phyloP scores from a whole-genome alignment of 768 basidiomycete species.

The Russula vinacea region DNA sequence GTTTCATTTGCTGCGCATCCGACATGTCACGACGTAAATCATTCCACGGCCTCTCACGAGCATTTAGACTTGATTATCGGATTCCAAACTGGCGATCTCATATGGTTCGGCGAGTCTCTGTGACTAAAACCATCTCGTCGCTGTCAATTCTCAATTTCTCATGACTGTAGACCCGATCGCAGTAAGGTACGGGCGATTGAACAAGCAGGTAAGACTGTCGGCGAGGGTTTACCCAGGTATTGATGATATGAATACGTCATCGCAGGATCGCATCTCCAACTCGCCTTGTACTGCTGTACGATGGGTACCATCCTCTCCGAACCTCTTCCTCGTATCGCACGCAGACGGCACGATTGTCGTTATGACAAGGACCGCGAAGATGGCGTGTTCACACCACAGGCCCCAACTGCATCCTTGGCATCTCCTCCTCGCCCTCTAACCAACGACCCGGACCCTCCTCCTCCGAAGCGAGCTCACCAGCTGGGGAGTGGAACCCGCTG shows the following conservation, averaged over 20 bases:
- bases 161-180: slow-evolving; percentile 63
- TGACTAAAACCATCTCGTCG: slow-evolving; percentile 13
- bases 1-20: slow-evolving; percentile 84
- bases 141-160: slow-evolving; percentile 13
- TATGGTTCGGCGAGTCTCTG: slow-evolving; percentile 77
- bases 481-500: slow-evolving; percentile 69
- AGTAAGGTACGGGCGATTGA: slow-evolving; percentile 78
- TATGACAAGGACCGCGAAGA: slow-evolving; percentile 93
- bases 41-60: slow-evolving; percentile 69
- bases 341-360: slow-evolving; percentile 86
- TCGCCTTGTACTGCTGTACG: slow-evolving; percentile 86
- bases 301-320: slow-evolving; percentile 80
- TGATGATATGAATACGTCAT: slow-evolving; percentile 21
- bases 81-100: slow-evolving; percentile 88
- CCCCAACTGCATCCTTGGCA: slow-evolving; percentile 42
- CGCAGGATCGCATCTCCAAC: slow-evolving; percentile 69
- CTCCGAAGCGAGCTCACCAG: slow-evolving; percentile 34
- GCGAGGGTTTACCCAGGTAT: not conserved
- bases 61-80: slow-evolving; percentile 88
- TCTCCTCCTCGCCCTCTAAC: too few species aligned
- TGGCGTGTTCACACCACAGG: slow-evolving; percentile 63
- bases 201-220: slow-evolving; percentile 62
- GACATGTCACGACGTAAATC: slow-evolving; percentile 89
- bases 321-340: slow-evolving; percentile 82
- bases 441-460: slow-evolving; percentile 32